Evolutionary conservation across 371 early-diverging fungal species (phyloP).

Genomic region (Mycotypha africana): DNA sequence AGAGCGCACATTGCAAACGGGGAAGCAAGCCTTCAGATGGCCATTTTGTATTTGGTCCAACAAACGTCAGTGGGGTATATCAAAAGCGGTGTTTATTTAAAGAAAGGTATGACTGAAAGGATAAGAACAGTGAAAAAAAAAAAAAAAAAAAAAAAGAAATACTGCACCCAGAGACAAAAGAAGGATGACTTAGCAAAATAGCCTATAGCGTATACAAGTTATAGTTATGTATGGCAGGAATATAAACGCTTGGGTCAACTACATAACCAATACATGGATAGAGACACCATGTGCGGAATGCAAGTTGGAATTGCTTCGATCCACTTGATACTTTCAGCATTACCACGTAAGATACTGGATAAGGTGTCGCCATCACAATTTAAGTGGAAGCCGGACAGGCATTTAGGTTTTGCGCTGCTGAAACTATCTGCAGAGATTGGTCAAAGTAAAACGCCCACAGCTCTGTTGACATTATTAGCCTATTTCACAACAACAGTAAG

Average conservation of each 20-base stretch:
- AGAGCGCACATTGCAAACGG: conserved; percentile 54
- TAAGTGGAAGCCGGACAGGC: conserved; percentile 54
- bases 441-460: conserved; percentile 50
- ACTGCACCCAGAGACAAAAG: too few relatives aligned
- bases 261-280: conserved; percentile 33
- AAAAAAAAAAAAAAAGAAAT: too few relatives aligned
- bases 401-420: conserved; percentile 50
- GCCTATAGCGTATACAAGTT: conserved; percentile 30
- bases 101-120: conserved; percentile 47
- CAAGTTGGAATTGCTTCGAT: conserved; percentile 54
- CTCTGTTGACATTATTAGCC: conserved; percentile 45
- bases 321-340: conserved; percentile 50
- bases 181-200: background rate
- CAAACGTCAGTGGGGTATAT: conserved; percentile 50
- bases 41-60: conserved; percentile 49
- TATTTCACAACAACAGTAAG: conserved; percentile 31
- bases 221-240: conserved; percentile 43
- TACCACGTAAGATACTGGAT: conserved; percentile 51
- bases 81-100: conserved; percentile 53
- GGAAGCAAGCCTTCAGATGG: conserved; percentile 51
- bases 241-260: conserved; percentile 38
- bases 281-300: conserved; percentile 42
- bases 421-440: conserved; percentile 43
- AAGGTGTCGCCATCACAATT: conserved; percentile 46
- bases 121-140: too few relatives aligned